Conservation (phyloP, 2,329 filamentous ascomycete species). For the Capronia americana region DNA sequence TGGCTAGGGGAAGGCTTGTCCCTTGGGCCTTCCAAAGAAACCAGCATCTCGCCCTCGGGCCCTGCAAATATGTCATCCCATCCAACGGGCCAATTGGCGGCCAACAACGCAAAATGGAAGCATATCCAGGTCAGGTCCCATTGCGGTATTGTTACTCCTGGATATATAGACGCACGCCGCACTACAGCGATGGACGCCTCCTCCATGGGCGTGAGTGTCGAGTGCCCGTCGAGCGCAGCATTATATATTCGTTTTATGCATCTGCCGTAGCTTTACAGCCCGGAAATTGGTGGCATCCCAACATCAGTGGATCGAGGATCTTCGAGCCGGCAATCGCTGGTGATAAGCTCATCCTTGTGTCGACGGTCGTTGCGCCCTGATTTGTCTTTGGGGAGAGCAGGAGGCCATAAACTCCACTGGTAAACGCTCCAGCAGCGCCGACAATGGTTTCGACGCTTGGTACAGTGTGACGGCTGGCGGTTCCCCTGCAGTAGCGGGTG, state of each 20-base stretch:
- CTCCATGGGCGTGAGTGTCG: neutral
- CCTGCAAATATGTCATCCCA: neutral
- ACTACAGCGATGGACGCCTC: neutral
- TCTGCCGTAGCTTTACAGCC: neutral
- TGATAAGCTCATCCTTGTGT: neutral
- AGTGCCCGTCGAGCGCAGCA: neutral
- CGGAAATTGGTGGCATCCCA: neutral
- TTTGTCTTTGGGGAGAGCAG: neutral
- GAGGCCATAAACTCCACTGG: neutral
- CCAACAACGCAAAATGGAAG: neutral
- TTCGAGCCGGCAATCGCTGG: neutral
- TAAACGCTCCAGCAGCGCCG: neutral
- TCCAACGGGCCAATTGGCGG: neutral
- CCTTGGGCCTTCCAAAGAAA: neutral
- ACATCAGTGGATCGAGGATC: neutral
- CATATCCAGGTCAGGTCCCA: neutral
- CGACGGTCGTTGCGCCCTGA: neutral
- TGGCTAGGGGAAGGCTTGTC: neutral
- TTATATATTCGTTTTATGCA: neutral
- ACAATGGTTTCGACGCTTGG: neutral
- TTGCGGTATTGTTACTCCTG: neutral
- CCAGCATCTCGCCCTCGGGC: no score
- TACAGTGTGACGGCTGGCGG: neutral
- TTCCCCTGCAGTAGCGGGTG: neutral
- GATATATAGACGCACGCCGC: neutral